Evolutionary conservation across 495 filamentous ascomycete species (phyloP).

Genomic region (Parmelia sp.): DNA sequence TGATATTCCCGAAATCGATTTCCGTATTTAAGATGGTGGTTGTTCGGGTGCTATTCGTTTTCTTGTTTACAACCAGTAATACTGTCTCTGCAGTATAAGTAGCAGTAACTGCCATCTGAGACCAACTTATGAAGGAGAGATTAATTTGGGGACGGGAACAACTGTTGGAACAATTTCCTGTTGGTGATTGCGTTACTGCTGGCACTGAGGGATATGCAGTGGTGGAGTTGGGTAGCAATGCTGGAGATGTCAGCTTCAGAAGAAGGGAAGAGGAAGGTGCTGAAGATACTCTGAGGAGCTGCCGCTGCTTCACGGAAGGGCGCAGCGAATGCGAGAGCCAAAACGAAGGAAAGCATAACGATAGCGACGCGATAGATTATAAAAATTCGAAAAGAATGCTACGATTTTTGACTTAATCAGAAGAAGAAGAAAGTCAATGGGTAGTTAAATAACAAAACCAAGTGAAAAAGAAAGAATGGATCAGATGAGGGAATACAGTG

Average conservation of each 20-base stretch:
- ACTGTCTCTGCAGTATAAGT: constrained; percentile 10
- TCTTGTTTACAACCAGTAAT: constrained; percentile 7
- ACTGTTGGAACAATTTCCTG: neutral
- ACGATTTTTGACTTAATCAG: neutral
- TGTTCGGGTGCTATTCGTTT: constrained; percentile 14
- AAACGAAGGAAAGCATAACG: neutral
- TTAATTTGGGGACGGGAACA: neutral
- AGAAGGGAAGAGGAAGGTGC: neutral
- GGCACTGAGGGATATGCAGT: neutral
- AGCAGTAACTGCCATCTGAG: neutral
- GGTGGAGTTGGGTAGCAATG: neutral
- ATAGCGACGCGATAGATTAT: neutral
- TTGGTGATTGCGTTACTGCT: neutral
- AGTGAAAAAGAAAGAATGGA: neutral
- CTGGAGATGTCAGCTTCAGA: neutral
- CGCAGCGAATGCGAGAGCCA: neutral
- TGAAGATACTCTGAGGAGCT: constrained; percentile 6
- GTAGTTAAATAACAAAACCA: too few relatives aligned
- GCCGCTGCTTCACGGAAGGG: neutral
- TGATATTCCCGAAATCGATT: constrained; percentile 9
- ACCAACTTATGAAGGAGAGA: neutral
- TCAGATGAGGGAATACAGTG: too few relatives aligned
- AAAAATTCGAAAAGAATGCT: neutral
- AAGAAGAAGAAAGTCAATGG: neutral
- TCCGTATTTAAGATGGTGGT: constrained; percentile 16